Percentiles rank a stretch among this genome's conserved stretches.
These are phyloP conservation scores for Talaromyces albobiverticillius DNA, from an alignment of 2,329 filamentous ascomycete species.

Conservation along the genomic window DNA sequence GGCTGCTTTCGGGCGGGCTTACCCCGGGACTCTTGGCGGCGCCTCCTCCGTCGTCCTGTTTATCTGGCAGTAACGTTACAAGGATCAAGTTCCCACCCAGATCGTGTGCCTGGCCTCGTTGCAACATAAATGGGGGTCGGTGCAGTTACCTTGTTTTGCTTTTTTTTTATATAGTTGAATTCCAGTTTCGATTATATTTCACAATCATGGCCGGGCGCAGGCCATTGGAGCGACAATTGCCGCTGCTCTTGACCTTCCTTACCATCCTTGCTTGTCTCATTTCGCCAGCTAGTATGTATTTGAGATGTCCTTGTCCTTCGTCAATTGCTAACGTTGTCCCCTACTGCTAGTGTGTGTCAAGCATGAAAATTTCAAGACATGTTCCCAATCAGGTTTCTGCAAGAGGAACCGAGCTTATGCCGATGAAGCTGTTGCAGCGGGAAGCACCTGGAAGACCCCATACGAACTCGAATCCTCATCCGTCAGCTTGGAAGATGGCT, in stretches of 20 bases:
- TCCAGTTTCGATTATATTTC: conserved; percentile 27
- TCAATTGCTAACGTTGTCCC: not conserved
- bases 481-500: conserved; percentile 72
- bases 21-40: not conserved
- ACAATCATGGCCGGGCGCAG: conserved; percentile 49
- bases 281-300: conserved; percentile 61
- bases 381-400: conserved; percentile 93
- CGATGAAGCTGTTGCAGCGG: conserved; percentile 66
- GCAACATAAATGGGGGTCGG: conserved; percentile 31
- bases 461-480: conserved; percentile 73
- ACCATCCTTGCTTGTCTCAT: conserved; percentile 59
- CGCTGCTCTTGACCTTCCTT: conserved; percentile 60
- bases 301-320: conserved; percentile 1
- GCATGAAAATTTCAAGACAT: conserved; percentile 96
- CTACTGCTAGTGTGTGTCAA: conserved; percentile 70
- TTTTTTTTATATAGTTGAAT: conserved; percentile 25
- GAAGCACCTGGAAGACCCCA: conserved; percentile 71
- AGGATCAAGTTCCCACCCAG: too few relatives aligned
- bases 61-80: conserved; percentile 17
- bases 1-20: too few relatives aligned
- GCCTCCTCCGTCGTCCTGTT: conserved; percentile 1
- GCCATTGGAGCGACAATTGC: conserved; percentile 61
- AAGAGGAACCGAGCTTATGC: conserved; percentile 90
- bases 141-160: conserved; percentile 16
- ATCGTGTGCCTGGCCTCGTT: conserved; percentile 15